A percentile compares a stretch with the other conserved stretches of the same genome.
Conservation (phyloP, 1,284 basidiomycete genomes). For the Omphalotus olearius region DNA sequence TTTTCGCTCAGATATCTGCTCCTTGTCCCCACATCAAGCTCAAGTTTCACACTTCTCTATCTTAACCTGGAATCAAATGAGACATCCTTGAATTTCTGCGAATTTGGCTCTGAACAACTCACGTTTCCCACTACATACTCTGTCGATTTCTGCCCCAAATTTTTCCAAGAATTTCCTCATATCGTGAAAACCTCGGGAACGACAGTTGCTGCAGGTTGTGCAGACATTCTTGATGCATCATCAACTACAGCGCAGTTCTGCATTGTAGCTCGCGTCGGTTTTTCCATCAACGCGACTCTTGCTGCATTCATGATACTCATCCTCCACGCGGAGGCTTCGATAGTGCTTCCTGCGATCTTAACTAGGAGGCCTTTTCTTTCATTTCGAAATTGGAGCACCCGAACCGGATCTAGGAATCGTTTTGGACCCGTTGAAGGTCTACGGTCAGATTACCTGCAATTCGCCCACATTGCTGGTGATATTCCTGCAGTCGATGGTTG, state of each 20-base stretch:
- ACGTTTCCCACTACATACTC: neutral
- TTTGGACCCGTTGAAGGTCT: too few relatives aligned
- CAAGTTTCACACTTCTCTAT: too few relatives aligned
- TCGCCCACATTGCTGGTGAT: constrained; percentile 5
- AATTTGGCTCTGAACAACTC: too few relatives aligned
- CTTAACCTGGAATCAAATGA: too few relatives aligned
- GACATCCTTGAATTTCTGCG: too few relatives aligned
- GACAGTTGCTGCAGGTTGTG: constrained; percentile 5
- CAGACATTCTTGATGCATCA: constrained; percentile 7
- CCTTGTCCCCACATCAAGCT: too few relatives aligned
- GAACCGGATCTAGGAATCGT: too few relatives aligned
- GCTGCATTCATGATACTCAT: constrained; percentile 13
- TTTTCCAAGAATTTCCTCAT: constrained; percentile 5
- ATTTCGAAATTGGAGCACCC: neutral
- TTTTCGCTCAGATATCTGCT: too few relatives aligned
- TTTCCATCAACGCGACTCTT: constrained; percentile 9
- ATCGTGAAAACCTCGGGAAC: neutral
- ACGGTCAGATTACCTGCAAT: neutral
- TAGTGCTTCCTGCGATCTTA: neutral
- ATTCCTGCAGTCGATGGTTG: constrained; percentile 8
- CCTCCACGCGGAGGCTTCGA: too few relatives aligned
- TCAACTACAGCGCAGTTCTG: constrained; percentile 11
- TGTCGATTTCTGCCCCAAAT: constrained; percentile 6
- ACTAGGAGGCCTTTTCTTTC: too few relatives aligned
- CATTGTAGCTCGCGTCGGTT: constrained; percentile 11